Base-by-base conservation (phyloP, 2,329 filamentous ascomycete species). In the Colletotrichum magnum region DNA sequence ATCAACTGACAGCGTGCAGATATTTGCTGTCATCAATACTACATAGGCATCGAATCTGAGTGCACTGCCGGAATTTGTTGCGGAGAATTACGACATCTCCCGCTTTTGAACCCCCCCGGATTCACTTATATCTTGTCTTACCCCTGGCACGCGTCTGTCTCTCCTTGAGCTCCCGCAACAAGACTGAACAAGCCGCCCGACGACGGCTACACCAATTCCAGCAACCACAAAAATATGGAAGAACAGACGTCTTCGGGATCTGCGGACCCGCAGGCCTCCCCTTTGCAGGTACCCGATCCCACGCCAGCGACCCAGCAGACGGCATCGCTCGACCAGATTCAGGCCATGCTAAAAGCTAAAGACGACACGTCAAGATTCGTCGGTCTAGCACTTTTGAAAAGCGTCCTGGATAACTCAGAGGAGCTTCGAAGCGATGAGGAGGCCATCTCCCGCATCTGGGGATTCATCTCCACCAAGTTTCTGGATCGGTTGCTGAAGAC, bases 351-450 rank as follows among this genome's bases (percentile, higher is more conserved):
- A 41, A 81, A 82, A 62, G 79, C 87, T 62, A 89, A 88, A 69
- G 86, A 92, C 75, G 90, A 93, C 75, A 93, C 91, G 0, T 88
- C 89, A 21, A 86, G 89, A 74, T 92, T 93, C 72, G 90, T 92
- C 47, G 91, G 90, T 7, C 81, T 93, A 24, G 89, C 90, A 1
- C 83, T 93, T 24, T 83, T 93, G 58, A 91, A 90, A 74, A 87
- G 88, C n/a, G 79, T 91, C 13, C 83, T 93, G 39, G 90, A 92
- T 77, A 89, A 88, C 75, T 86, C 87, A 6, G 79, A 83, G 24
- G 77, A 83, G n/a, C 77, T 90, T 24, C 83, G 83, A 52, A 78
- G 84, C 60, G 83, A 90, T 76, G 79, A 83, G 10, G 77, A 78
- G 2, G 76, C 75, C 7, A 74, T 91, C 5, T 74, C 78, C n/a